Evolutionary conservation across 371 early-diverging fungal species (phyloP).

Genomic region (Parasitella parasitica): DNA sequence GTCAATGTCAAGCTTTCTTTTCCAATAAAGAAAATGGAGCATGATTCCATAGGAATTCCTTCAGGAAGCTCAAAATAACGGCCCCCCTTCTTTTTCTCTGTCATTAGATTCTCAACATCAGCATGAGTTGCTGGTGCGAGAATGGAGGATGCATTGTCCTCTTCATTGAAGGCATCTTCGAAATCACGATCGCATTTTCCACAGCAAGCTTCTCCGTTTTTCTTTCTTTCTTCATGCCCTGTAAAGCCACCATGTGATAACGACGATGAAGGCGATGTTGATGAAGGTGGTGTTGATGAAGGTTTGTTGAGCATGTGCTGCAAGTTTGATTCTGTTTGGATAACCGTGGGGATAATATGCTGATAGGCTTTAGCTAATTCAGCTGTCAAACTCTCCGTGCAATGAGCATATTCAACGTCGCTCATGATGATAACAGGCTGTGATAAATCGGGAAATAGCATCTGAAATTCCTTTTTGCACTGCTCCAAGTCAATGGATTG

Average conservation of each 20-base stretch:
- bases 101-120: slow-evolving; percentile 7
- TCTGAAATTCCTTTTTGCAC: slow-evolving; percentile 46
- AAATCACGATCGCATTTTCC: slow-evolving; percentile 11
- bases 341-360: slow-evolving; percentile 48
- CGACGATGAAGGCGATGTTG: too few species aligned
- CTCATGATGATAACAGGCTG: slow-evolving; percentile 68
- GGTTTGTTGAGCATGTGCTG: slow-evolving; percentile 19
- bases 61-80: slow-evolving; percentile 55
- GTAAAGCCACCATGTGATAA: not conserved
- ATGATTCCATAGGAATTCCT: slow-evolving; percentile 51
- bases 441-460: slow-evolving; percentile 34
- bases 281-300: not conserved
- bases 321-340: slow-evolving; percentile 54
- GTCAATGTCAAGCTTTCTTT: slow-evolving; percentile 80
- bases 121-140: slow-evolving; percentile 11
- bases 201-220: slow-evolving; percentile 8
- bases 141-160: not conserved
- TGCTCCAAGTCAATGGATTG: slow-evolving; percentile 63
- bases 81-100: slow-evolving; percentile 42
- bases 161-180: slow-evolving; percentile 4
- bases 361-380: slow-evolving; percentile 27
- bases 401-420: slow-evolving; percentile 75
- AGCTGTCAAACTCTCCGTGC: slow-evolving; percentile 42
- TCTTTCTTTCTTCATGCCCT: slow-evolving; percentile 1
- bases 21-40: slow-evolving; percentile 82